phyloP scores from a whole-genome alignment of 2,329 filamentous ascomycete genomes.

The Colletotrichum simmondsii region DNA sequence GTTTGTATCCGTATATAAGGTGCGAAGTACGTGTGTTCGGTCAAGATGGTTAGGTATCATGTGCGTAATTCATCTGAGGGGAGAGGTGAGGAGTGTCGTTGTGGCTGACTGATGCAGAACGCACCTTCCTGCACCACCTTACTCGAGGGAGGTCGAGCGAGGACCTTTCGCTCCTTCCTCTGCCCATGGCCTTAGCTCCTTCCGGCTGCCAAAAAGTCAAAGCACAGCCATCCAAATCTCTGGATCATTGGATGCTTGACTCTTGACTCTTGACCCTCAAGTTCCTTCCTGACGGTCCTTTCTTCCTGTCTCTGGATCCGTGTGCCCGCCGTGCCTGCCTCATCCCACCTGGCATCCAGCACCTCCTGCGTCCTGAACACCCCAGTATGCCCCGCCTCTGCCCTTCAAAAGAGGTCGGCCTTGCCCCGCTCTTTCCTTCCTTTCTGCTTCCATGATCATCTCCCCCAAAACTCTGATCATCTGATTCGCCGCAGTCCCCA shows the following conservation, averaged over 20 bases:
- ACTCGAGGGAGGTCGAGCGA: too few relatives aligned
- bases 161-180: background rate
- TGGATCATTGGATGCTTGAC: background rate
- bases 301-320: too few relatives aligned
- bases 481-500: conserved; percentile 18
- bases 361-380: background rate
- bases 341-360: too few relatives aligned
- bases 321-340: too few relatives aligned
- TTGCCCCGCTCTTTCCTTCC: conserved; percentile 23
- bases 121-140: background rate
- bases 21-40: background rate
- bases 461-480: background rate
- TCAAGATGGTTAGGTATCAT: background rate
- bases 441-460: conserved; percentile 8
- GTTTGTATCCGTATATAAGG: background rate
- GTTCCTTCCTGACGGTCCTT: background rate
- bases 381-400: background rate
- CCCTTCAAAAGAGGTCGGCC: background rate
- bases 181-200: background rate
- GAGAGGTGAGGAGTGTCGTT: background rate
- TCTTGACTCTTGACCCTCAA: too few relatives aligned
- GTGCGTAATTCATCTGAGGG: background rate
- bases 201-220: background rate
- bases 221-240: background rate
- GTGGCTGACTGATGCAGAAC: background rate